These are phyloP conservation scores for Hyaloscypha finlandica DNA, from an alignment of 495 filamentous ascomycete genomes.

Conservation along the genomic window DNA sequence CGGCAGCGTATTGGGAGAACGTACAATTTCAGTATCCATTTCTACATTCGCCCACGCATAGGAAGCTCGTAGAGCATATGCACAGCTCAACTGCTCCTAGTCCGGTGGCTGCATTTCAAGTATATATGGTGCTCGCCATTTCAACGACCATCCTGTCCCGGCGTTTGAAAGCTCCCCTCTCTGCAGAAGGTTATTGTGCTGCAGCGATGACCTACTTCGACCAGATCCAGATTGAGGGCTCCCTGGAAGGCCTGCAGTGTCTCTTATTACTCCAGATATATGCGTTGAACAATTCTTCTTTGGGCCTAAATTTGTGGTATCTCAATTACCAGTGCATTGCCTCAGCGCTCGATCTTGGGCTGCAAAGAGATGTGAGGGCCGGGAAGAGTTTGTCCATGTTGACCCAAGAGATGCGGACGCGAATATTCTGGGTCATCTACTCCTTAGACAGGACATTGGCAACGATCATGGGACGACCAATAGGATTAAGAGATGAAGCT, in stretches of 20 bases:
- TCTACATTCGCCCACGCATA: constrained; percentile 44
- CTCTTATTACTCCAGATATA: constrained; percentile 49
- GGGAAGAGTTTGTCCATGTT: constrained; percentile 40
- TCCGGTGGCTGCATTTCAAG: constrained; percentile 40
- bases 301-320: constrained; percentile 49
- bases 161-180: constrained; percentile 42
- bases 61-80: constrained; percentile 37
- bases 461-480: constrained; percentile 52
- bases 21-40: constrained; percentile 47
- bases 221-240: constrained; percentile 40
- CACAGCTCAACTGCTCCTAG: constrained; percentile 32
- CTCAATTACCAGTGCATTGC: constrained; percentile 51
- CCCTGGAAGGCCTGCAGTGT: constrained; percentile 44
- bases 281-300: constrained; percentile 47
- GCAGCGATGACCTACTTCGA: constrained; percentile 45
- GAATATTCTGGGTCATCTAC: constrained; percentile 52
- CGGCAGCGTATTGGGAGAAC: constrained; percentile 44
- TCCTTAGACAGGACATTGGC: constrained; percentile 47
- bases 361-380: constrained; percentile 46
- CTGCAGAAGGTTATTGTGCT: constrained; percentile 47
- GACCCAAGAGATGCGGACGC: constrained; percentile 50
- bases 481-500: constrained; percentile 51
- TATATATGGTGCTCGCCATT: constrained; percentile 50
- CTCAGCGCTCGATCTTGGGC: constrained; percentile 46
- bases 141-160: constrained; percentile 45